Percentiles rank a stretch among this genome's conserved stretches.
Conservation (phyloP, 2,329 filamentous ascomycete species). For the Ascocoryne sarcoides region DNA sequence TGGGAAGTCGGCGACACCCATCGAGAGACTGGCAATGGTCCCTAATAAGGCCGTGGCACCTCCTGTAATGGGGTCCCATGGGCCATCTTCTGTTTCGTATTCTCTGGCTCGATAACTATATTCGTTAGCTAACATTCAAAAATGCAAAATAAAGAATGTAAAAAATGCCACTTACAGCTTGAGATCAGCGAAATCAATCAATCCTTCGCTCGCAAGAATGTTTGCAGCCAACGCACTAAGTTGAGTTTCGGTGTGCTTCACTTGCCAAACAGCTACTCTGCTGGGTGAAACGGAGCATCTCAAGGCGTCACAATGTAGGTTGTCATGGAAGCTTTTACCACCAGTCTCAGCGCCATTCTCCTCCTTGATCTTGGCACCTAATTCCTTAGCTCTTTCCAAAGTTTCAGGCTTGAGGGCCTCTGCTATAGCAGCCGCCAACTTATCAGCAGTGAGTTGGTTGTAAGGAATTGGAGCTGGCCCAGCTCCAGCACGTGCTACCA, state of each 20-base stretch:
- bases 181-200: slow-evolving; percentile 10
- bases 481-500: slow-evolving; percentile 54
- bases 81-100: slow-evolving; percentile 70
- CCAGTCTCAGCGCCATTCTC: slow-evolving; percentile 60
- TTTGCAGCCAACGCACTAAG: slow-evolving; percentile 57
- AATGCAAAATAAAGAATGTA: neutral
- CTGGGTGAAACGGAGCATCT: slow-evolving; percentile 47
- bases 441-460: slow-evolving; percentile 55
- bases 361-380: slow-evolving; percentile 50
- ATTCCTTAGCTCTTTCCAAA: slow-evolving; percentile 41
- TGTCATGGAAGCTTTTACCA: slow-evolving; percentile 41
- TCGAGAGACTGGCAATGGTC: slow-evolving; percentile 70
- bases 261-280: slow-evolving; percentile 43
- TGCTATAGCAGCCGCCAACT: slow-evolving; percentile 58
- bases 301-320: slow-evolving; percentile 48
- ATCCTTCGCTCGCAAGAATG: slow-evolving; percentile 46
- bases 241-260: slow-evolving; percentile 41
- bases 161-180: slow-evolving; percentile 21
- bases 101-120: slow-evolving; percentile 47
- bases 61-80: slow-evolving; percentile 70
- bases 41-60: slow-evolving; percentile 71
- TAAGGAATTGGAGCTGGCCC: slow-evolving; percentile 61
- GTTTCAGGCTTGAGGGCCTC: slow-evolving; percentile 54
- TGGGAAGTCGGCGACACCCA: slow-evolving; percentile 71
- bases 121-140: slow-evolving; percentile 2